Evolutionary conservation across 495 filamentous ascomycete species (phyloP).

Genomic region (Patellaria atrata): DNA sequence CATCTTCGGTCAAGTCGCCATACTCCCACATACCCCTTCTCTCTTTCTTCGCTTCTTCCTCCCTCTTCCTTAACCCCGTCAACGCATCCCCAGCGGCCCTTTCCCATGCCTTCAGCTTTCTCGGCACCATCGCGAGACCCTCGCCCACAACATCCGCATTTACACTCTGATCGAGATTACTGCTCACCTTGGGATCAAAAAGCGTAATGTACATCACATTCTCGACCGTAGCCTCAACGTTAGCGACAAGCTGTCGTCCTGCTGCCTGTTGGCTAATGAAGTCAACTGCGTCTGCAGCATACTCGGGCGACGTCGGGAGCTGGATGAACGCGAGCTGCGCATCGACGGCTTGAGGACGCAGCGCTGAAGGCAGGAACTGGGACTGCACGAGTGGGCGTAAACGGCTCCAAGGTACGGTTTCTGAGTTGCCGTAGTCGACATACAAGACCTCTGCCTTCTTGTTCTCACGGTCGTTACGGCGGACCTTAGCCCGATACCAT

Average conservation of each 20-base stretch:
- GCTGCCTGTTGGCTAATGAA: conserved; percentile 53
- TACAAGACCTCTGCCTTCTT: conserved; percentile 83
- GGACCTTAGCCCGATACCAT: conserved; percentile 88
- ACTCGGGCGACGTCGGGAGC: conserved; percentile 63
- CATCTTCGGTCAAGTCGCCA: conserved; percentile 86
- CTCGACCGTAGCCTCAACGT: conserved; percentile 70
- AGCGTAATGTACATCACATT: conserved; percentile 66
- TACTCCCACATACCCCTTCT: conserved; percentile 94
- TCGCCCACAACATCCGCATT: conserved; percentile 73
- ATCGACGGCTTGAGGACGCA: conserved; percentile 76
- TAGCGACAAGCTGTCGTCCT: conserved; percentile 63
- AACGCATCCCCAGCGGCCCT: conserved; percentile 55
- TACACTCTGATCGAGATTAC: conserved; percentile 50
- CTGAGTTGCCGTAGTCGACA: conserved; percentile 92
- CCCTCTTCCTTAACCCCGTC: conserved; percentile 46
- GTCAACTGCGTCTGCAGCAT: conserved; percentile 60
- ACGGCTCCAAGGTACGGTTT: conserved; percentile 66
- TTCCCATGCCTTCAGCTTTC: conserved; percentile 85
- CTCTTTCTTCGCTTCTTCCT: conserved; percentile 60
- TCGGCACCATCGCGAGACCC: conserved; percentile 77
- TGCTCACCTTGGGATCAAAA: conserved; percentile 54
- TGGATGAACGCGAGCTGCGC: conserved; percentile 80
- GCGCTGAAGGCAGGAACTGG: conserved; percentile 57
- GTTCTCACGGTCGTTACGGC: conserved; percentile 79
- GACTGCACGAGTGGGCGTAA: conserved; percentile 64